A percentile compares a stretch with the other conserved stretches of the same genome.
Conservation (phyloP, 2,329 filamentous ascomycete species). For the Neurospora sp. region DNA sequence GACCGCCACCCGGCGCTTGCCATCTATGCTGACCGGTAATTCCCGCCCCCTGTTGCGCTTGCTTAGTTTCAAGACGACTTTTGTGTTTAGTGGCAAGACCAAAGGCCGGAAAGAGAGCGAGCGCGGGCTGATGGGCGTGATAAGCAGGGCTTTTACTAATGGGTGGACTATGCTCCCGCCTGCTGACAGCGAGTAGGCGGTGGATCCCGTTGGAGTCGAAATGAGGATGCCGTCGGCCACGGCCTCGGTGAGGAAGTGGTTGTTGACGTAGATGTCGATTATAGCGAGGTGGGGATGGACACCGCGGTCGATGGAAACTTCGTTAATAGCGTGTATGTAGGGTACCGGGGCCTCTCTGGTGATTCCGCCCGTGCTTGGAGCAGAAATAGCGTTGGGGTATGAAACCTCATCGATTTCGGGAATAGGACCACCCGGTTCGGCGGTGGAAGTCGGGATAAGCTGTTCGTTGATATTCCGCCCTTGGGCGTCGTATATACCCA, state of each 20-base stretch:
- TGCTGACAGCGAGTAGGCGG: conserved; percentile 87
- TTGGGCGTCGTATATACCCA: conserved; percentile 67
- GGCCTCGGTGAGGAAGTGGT: conserved; percentile 82
- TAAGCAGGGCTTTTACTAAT: conserved; percentile 73
- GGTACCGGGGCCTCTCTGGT: background rate
- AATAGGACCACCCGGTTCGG: conserved; percentile 19
- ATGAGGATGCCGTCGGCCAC: conserved; percentile 94
- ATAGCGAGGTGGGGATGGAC: conserved; percentile 83
- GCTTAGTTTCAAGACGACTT: conserved; percentile 72
- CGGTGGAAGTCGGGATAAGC: conserved; percentile 37
- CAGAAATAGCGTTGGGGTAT: conserved; percentile 7
- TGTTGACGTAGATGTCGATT: conserved; percentile 83
- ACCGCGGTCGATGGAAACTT: conserved; percentile 87
- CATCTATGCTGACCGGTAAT: conserved; percentile 72
- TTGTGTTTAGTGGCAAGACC: conserved; percentile 77
- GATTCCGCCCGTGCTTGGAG: conserved; percentile 16
- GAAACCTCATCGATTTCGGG: conserved; percentile 3
- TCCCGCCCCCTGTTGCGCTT: conserved; percentile 68
- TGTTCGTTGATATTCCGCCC: conserved; percentile 49
- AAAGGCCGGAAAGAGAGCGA: conserved; percentile 87
- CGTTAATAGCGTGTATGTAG: conserved; percentile 71
- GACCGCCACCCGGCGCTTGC: conserved; percentile 57
- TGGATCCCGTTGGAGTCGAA: conserved; percentile 87
- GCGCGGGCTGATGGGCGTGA: conserved; percentile 90
- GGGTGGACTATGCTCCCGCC: conserved; percentile 93